Evolutionary conservation across 148 eudicot species (phyloP), one percentile per base, ranked within the genome.

Genomic region (Pouteria glomerata): DNA sequence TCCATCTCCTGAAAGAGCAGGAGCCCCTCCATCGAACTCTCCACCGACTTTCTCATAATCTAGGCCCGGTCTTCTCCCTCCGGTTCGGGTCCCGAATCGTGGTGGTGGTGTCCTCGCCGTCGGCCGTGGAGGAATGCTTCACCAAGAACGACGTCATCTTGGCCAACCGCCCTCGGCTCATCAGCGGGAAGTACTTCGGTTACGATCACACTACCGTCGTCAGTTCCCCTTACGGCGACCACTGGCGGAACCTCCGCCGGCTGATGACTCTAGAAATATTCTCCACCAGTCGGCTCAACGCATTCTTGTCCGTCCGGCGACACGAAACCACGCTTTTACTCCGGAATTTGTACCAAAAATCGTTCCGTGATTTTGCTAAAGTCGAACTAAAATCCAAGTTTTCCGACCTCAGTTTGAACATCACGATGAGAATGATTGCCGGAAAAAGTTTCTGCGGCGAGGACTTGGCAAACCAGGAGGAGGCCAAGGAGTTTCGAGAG

Each of bases 381-480:
- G 75, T 81, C 33, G 84, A 73, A 60, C 44, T 81, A 61, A 77
- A 77, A 60, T 69, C 78, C 8, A 71, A 64, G 58, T 55, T 81
- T 24, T 64, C 60, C 26, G 74, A 50, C 19, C 24, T 80, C 48
- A 71, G 50, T n/a, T 76, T 68, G 26, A 73, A 77, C 33, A 12
- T 69, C 58, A n/a, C n/a, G n/a, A n/a, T n/a, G n/a, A n/a, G n/a
- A n/a, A n/a, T n/a, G n/a, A n/a, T n/a, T n/a, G n/a, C 78, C 59
- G 84, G 84, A 33, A 81, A 81, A 50, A 47, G 73, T 26, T 76
- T 77, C n/a, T 82, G 19, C 51, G 75, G 73, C 24, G 72, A 72
- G 1, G 78, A 52, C 8, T 29, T 31, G 70, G 68, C 16, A 55
- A 74, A 8, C 14, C 52, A 48, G 10, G 52, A 48, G 52, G 14